Evolutionary conservation across 2,329 filamentous ascomycete species (phyloP), one percentile per base, ranked within the genome.

Genomic region (Fulvia fulva): DNA sequence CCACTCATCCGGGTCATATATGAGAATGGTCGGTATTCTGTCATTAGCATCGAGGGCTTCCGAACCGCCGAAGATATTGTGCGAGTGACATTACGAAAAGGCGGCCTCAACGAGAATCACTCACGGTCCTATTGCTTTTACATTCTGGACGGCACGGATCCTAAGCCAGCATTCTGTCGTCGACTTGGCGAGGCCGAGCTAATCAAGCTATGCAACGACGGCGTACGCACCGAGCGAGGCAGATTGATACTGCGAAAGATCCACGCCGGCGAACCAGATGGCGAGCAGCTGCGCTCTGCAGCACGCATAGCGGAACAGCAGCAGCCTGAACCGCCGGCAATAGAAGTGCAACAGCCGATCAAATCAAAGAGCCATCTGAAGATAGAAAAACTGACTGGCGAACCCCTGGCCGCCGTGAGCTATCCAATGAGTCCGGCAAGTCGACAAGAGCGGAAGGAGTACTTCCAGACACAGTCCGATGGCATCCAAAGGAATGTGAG

Each of bases 51-150:
- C 65, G 88, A 91, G 63, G 89, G 90, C 64, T 97, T 92, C 80
- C 91, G 87, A 70, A 94, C 89, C 5, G 89, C 91, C 60, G 94
- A 97, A 69, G 91, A 97, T 65, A 90, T 97, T 53, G 93, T 97
- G 80, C 83, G 91, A 47, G 88, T 90, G 60, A 96, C 94, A 0
- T 77, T 97, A 46, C 86, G 88, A 65, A 97, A 97, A 73, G 90
- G 96, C 63, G 86, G 87, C 43, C 82, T 96, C 28, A 89, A 91
- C 22, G 91, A 96, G 70, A 90, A 93, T 62, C 91, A 97, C 69
- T 89, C 94, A 72, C 86, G 91, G 68, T 96, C 95, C 70, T 97
- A 96, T 76, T 97, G 92, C 78, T 97, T 99, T 77, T 97, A 94
- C 80, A 88, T 96, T 0, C 80, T 97, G 58, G 87, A 90, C 65